Evolutionary conservation across 495 filamentous ascomycete species (phyloP), one percentile per base, ranked within the genome.

Genomic region (Hypoxylon fragiforme): DNA sequence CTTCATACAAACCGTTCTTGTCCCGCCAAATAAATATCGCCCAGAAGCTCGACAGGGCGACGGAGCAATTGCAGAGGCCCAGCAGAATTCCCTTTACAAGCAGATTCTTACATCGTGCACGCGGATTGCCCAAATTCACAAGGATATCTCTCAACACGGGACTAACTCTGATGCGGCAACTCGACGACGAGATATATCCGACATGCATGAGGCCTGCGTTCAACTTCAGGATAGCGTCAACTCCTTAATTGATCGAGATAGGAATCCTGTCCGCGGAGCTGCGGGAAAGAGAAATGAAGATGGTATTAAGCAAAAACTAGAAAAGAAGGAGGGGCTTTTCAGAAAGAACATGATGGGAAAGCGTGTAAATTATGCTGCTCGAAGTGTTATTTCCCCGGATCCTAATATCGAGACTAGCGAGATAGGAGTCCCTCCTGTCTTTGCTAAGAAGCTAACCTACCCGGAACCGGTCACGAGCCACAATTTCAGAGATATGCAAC

Each of bases 291-390:
- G 79, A 40, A 84, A 85, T 36, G 84, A 88, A 50, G 86, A 91
- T 31, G 95, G 95, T 50, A 95, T 99, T 70, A 99, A 97, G 72
- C 95, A 99, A 65, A 87, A 90, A 63, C 80, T 99, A 12, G 95
- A 99, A 72, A 97, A 97, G 80, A 99, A 99, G 72, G 95, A 99
- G 65, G 95, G 95, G 38, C 74, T 99, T 39, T 97, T 99, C 77
- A 80, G 95, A 60, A 97, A 92, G 80, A 95, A 99, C 75, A 97
- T 99, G 92, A 99, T 99, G 95, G 95, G 95, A 39, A 99, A 99
- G 76, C 89, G 95, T 74, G 95, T 99, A 70, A 97, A 99, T 71
- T 97, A 91, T 68, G 95, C 95, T 48, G 95, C 95, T 44, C 87
- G 95, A 68, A 94, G 87, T 78, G 95, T 99, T 61, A 99, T 99